A percentile compares a stretch with the other conserved stretches of the same genome.
phyloP scores from a whole-genome alignment of 345 rosid genomes.

The Limnanthes douglasii region DNA sequence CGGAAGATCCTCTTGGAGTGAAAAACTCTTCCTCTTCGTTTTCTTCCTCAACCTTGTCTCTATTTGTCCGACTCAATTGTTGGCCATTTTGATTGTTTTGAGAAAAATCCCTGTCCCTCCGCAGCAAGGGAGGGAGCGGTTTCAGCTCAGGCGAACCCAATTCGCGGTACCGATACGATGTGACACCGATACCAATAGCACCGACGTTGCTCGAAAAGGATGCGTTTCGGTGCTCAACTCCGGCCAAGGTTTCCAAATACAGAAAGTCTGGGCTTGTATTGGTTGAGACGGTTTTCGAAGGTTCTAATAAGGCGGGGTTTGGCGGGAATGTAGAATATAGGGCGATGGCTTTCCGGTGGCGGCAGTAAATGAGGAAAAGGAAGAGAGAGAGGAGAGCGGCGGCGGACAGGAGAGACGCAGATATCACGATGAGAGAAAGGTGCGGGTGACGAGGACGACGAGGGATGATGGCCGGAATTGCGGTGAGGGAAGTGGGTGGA shows the following conservation, averaged over 20 bases:
- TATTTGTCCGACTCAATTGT: constrained; percentile 16
- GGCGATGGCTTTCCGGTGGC: constrained; percentile 15
- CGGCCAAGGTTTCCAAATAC: constrained; percentile 64
- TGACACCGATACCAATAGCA: constrained; percentile 7
- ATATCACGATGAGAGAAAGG: constrained; percentile 32
- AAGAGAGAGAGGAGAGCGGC: constrained; percentile 28
- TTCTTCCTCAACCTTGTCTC: constrained; percentile 20
- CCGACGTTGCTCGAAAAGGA: constrained; percentile 17
- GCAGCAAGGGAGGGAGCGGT: constrained; percentile 91
- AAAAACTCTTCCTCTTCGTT: constrained; percentile 70
- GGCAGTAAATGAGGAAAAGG: constrained; percentile 26
- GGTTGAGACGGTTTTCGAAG: constrained; percentile 20
- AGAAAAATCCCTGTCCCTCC: constrained; percentile 17
- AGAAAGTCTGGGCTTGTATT: constrained; percentile 65
- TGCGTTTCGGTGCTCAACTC: constrained; percentile 21
- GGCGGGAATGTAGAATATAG: constrained; percentile 12
- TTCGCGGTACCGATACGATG: constrained; percentile 39
- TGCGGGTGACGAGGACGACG: constrained; percentile 48
- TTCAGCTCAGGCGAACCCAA: constrained; percentile 85
- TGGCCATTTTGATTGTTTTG: constrained; percentile 33
- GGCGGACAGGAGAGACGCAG: constrained; percentile 40
- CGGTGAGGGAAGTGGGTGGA: constrained; percentile 26
- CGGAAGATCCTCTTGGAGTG: constrained; percentile 81
- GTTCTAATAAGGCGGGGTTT: constrained; percentile 27
- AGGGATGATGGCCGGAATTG: constrained; percentile 91